phyloP scores from a whole-genome alignment of 2,329 filamentous ascomycete genomes.

The Orbilia javanica region DNA sequence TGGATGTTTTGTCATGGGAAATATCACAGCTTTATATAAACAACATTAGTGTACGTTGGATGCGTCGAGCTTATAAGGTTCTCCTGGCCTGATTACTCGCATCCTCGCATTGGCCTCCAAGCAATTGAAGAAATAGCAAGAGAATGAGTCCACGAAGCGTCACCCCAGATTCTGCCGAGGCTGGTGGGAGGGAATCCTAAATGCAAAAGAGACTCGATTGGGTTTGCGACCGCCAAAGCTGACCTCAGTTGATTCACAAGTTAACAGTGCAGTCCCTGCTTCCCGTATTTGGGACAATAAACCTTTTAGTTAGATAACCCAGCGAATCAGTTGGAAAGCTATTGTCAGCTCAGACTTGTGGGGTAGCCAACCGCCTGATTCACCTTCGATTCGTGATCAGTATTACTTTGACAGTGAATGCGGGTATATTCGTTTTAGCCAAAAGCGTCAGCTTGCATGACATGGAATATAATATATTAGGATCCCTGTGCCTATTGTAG shows the following conservation, averaged over 20 bases:
- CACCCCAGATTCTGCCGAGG: neutral
- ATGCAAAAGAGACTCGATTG: neutral
- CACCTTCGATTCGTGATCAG: neutral
- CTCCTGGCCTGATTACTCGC: too few relatives aligned
- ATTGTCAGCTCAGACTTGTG: neutral
- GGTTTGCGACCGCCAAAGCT: neutral
- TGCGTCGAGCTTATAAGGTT: too few relatives aligned
- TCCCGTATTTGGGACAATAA: too few relatives aligned
- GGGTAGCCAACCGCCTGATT: neutral
- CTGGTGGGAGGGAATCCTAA: neutral
- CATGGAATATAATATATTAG: neutral
- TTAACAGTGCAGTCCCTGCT: neutral
- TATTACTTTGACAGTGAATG: neutral
- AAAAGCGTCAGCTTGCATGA: neutral
- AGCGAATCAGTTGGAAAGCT: constrained; percentile 1
- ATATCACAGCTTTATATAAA: neutral
- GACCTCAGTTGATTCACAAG: neutral
- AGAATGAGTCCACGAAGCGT: neutral
- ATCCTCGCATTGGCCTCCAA: too few relatives aligned
- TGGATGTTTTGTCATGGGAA: neutral
- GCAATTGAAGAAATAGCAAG: too few relatives aligned
- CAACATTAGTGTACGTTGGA: neutral
- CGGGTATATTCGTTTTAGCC: neutral
- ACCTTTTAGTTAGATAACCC: neutral
- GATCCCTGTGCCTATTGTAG: constrained; percentile 13